phyloP scores from a whole-genome alignment of 2,329 filamentous ascomycete genomes.

The Penicillium olsonii region DNA sequence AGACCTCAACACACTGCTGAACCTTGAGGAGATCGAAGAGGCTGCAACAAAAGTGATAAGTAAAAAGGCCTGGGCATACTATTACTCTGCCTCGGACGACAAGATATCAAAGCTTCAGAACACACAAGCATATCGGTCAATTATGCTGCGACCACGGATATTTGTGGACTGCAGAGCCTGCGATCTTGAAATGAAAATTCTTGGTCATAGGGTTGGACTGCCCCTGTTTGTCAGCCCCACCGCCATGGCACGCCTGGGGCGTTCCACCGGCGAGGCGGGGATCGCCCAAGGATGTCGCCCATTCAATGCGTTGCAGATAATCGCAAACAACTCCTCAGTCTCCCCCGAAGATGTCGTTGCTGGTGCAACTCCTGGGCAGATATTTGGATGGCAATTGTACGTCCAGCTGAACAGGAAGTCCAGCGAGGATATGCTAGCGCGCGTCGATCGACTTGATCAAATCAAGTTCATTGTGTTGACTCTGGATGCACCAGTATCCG shows the following conservation, averaged over 20 bases:
- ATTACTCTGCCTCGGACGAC: conserved; percentile 87
- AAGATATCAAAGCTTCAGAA: conserved; percentile 77
- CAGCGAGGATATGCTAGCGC: background rate
- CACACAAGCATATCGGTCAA: conserved; percentile 74
- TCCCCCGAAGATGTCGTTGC: background rate
- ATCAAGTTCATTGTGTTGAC: conserved; percentile 5
- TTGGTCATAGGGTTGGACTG: conserved; percentile 71
- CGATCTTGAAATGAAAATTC: conserved; percentile 71
- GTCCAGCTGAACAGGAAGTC: background rate
- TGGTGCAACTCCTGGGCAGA: background rate
- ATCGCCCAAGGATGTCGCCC: conserved; percentile 76
- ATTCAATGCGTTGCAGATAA: conserved; percentile 78
- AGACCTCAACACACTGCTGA: conserved; percentile 69
- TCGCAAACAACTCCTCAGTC: conserved; percentile 47
- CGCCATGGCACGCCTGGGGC: conserved; percentile 84
- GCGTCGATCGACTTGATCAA: background rate
- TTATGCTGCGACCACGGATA: conserved; percentile 81
- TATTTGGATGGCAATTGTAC: conserved; percentile 7
- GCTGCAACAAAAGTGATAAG: conserved; percentile 77
- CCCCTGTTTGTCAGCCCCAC: conserved; percentile 85
- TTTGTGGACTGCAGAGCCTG: conserved; percentile 83
- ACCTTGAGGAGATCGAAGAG: conserved; percentile 84
- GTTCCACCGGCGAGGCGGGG: conserved; percentile 80
- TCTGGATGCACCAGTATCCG: conserved; percentile 3
- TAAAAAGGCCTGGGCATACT: conserved; percentile 90